Base-by-base conservation (phyloP, 1,284 basidiomycete species). In the Malassezia dermatis region DNA sequence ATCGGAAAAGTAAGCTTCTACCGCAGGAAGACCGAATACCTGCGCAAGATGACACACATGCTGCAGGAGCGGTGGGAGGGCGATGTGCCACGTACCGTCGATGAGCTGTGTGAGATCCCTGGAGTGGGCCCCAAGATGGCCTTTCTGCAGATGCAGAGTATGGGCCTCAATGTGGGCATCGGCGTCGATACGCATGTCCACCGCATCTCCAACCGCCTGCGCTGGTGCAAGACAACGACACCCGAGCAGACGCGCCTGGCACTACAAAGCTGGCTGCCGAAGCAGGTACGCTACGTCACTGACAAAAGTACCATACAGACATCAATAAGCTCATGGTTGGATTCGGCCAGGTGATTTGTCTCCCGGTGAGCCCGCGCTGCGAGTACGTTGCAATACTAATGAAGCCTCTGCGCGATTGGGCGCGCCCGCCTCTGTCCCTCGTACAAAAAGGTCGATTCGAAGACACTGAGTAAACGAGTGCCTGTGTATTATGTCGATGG, bases 121-220 rank as follows among this genome's bases (percentile, higher is more conserved):
- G 74, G 74, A 3, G 73, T 75, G 11, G 74, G 74, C 0, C 74
- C 74, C 15, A 75, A 75, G 39, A 75, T 75, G 64, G 69, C 75
- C 0, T 76, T 74, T 39, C 61, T 76, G 2, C 79, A 84, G 0
- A 79, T 95, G 1, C 88, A 91, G 62, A 44, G 88, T 84, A 13
- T 94, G 90, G 89, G 55, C 17, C 88, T 88, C 43, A 91, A 94
- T 65, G 79, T 82, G n/a, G 93, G 91, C 0, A 94, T 98, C 34
- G 93, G 93, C 0, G 91, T 96, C 0, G 93, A 96, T 66, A 86
- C 89, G 0, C 90, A 98, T 69, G 93, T 98, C 1, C 90, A 96
- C 65, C 80, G 93, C 0, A 91, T 96, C 53, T 89, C 89, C 12
- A 93, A 95, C 66, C 80, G 90, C 17, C 76, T 96, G 0, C 84